These are phyloP conservation scores for Centella asiatica DNA, from an alignment of 129 eudicot species.

Conservation along the genomic window DNA sequence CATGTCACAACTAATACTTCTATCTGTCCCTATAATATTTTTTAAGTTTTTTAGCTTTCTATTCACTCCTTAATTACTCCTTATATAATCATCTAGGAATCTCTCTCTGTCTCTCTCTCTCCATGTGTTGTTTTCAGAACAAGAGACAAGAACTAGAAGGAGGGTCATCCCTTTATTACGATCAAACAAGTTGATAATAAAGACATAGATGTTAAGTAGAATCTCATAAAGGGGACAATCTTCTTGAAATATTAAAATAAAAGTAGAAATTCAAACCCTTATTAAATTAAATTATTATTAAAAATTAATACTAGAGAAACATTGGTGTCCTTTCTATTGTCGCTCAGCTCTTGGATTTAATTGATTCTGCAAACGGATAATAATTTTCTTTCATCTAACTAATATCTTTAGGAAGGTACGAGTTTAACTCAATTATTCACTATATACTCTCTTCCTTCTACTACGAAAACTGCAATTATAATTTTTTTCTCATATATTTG, in stretches of 20 bases:
- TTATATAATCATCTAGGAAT: not conserved
- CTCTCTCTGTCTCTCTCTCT: not conserved
- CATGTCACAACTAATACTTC: conserved; percentile 17
- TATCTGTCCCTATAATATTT: not conserved
- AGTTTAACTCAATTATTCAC: not conserved
- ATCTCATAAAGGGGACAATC: not conserved
- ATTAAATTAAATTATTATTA: not conserved
- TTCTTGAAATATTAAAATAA: not conserved
- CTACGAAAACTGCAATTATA: no score
- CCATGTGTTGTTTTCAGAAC: not conserved
- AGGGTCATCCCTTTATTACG: not conserved
- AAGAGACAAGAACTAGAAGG: conserved; percentile 5
- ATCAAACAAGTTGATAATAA: conserved; percentile 14
- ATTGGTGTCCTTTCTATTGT: conserved; percentile 7
- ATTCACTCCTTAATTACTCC: not conserved
- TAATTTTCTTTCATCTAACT: not conserved
- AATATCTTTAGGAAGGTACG: not conserved
- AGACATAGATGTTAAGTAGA: not conserved
- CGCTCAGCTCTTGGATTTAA: conserved; percentile 11
- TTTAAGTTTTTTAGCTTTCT: not conserved
- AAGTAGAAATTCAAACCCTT: not conserved
- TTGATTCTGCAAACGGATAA: not conserved
- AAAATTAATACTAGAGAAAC: no score
- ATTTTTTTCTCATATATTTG: no score
- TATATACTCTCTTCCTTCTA: no score